A percentile compares a stretch with the other conserved stretches of the same genome.
phyloP scores from a whole-genome alignment of 129 eudicot genomes.

The Oenanthe sinensis region DNA sequence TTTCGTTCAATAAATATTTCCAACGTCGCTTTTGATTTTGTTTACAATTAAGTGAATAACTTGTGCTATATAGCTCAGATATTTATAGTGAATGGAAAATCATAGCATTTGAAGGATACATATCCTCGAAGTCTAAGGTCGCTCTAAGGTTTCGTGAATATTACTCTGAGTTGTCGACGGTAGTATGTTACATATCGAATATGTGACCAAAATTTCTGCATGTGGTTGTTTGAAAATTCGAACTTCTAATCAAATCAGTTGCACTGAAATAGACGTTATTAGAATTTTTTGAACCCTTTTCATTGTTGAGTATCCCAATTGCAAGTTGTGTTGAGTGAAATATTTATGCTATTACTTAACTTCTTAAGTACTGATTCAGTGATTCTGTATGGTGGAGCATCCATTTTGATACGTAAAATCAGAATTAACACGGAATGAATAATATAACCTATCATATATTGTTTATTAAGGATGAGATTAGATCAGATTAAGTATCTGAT shows the following conservation, averaged over 20 bases:
- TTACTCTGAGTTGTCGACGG: neutral
- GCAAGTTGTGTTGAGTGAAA: neutral
- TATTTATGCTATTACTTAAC: neutral
- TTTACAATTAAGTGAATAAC: neutral
- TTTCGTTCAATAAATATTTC: neutral
- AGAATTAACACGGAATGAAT: neutral
- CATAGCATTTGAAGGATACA: neutral
- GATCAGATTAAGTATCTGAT: neutral
- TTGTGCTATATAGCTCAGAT: neutral
- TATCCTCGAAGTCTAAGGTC: neutral
- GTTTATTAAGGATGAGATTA: slow-evolving; percentile 3
- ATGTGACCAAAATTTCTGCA: neutral
- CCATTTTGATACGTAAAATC: neutral
- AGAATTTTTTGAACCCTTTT: neutral
- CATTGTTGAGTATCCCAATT: neutral
- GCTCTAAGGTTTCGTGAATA: neutral
- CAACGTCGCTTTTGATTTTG: neutral
- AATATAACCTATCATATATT: neutral
- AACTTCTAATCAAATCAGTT: neutral
- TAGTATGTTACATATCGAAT: neutral
- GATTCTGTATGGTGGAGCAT: slow-evolving; percentile 4
- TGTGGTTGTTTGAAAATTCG: neutral
- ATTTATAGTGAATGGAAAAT: neutral
- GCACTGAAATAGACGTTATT: neutral
- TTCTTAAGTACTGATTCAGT: neutral